Evolutionary conservation across 2,329 filamentous ascomycete genomes (phyloP).

Genomic region (Ophiostoma tasmaniense): DNA sequence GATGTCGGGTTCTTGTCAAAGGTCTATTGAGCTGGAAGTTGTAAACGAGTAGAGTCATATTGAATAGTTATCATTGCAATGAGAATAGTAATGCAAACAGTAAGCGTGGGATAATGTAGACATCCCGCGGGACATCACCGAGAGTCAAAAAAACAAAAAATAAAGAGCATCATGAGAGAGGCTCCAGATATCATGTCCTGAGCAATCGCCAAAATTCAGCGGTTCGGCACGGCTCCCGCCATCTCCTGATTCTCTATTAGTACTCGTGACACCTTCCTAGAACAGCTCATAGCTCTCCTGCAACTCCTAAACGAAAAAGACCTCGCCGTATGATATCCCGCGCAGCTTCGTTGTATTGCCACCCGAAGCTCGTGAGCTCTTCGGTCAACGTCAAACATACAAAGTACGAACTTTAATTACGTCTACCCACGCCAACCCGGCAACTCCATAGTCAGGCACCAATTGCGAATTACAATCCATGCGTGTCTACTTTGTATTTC

Average conservation of each 20-base stretch:
- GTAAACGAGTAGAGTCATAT: neutral
- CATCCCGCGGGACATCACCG: no score
- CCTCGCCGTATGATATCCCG: neutral
- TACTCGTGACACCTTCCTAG: neutral
- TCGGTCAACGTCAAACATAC: no score
- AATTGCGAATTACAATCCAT: neutral
- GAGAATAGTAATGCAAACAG: no score
- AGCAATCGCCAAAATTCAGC: neutral
- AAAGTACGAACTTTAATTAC: neutral
- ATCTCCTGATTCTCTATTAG: neutral
- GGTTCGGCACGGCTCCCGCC: neutral
- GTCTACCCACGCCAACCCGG: neutral
- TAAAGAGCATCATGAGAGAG: neutral
- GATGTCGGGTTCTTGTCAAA: no score
- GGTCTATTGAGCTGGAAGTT: neutral
- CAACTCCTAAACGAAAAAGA: no score
- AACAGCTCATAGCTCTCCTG: neutral
- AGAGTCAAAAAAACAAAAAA: no score
- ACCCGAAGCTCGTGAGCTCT: neutral
- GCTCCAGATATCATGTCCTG: neutral
- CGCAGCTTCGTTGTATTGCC: neutral
- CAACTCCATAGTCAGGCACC: neutral
- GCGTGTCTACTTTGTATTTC: neutral
- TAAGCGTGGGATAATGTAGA: no score
- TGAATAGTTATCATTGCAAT: no score